These are phyloP conservation scores for Eruca vesicaria DNA, from an alignment of 441 rosid species.

Conservation along the genomic window DNA sequence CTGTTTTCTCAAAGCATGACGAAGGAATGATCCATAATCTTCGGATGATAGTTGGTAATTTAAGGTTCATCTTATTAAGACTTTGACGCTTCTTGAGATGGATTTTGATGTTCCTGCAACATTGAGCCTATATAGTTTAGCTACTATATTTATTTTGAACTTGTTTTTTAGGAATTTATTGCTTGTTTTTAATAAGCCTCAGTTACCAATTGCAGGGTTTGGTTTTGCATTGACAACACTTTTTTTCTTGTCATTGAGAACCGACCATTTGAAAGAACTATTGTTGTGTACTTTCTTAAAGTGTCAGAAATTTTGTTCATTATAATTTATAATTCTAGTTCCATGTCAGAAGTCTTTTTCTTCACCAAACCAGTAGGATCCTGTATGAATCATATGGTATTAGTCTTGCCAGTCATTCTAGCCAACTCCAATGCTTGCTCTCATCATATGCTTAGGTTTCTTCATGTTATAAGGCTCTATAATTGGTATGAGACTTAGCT, in stretches of 20 bases:
- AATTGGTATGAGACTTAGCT: not conserved
- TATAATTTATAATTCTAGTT: not conserved
- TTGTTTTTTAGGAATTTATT: not conserved
- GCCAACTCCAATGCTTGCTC: not conserved
- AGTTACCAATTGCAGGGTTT: not conserved
- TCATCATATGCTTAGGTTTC: not conserved
- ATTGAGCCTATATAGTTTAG: not conserved
- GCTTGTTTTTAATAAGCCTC: not conserved
- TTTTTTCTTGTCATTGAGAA: not conserved
- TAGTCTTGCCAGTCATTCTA: too few relatives aligned
- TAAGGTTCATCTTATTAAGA: constrained; percentile 1
- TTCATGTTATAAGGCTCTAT: not conserved
- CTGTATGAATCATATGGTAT: too few relatives aligned
- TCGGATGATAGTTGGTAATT: not conserved
- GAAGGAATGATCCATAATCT: not conserved
- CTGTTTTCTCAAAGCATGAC: not conserved
- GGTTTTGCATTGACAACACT: not conserved
- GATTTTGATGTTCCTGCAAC: constrained; percentile 6
- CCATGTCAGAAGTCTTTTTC: not conserved
- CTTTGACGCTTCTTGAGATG: not conserved
- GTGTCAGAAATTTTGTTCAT: not conserved
- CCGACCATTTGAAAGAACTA: not conserved
- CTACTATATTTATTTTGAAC: not conserved
- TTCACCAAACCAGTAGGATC: not conserved
- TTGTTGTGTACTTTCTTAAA: not conserved